These are phyloP conservation scores for Cercis canadensis DNA, from an alignment of 306 rosid genomes.

Conservation along the genomic window DNA sequence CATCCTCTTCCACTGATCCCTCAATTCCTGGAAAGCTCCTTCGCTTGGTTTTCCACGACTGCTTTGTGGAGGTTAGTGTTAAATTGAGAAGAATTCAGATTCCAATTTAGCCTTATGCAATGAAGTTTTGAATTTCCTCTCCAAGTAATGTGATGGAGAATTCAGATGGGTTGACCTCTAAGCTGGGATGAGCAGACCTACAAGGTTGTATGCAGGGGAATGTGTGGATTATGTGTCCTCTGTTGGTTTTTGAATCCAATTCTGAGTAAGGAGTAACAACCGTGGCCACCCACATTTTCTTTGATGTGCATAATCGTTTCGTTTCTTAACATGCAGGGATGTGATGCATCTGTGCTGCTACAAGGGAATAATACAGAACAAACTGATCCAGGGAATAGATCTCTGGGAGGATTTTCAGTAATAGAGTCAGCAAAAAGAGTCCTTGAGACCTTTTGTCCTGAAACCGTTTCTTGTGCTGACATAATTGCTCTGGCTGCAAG, in stretches of 20 bases:
- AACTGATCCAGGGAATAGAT: constrained; percentile 79
- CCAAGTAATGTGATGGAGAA: constrained; percentile 2
- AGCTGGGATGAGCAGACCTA: neutral
- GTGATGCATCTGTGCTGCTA: constrained; percentile 84
- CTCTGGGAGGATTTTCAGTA: constrained; percentile 80
- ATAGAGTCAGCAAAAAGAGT: constrained; percentile 78
- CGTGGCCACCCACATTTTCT: neutral
- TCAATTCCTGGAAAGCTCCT: constrained; percentile 90
- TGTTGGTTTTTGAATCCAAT: neutral
- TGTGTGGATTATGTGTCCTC: neutral
- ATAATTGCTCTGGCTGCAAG: constrained; percentile 86
- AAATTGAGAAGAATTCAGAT: neutral
- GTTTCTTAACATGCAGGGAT: constrained; percentile 59
- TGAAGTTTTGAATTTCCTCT: no score
- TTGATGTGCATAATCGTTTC: neutral
- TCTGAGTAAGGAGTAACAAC: neutral
- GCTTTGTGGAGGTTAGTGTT: constrained; percentile 83
- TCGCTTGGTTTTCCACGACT: constrained; percentile 90
- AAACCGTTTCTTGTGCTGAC: constrained; percentile 92
- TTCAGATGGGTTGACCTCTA: no score
- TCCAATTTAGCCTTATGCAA: no score
- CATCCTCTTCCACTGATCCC: constrained; percentile 73
- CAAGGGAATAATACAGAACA: constrained; percentile 81
- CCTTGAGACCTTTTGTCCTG: constrained; percentile 73
- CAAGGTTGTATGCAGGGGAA: constrained; percentile 16